Evolutionary conservation across 345 rosid genomes (phyloP).

Genomic region (Salix dunnii): DNA sequence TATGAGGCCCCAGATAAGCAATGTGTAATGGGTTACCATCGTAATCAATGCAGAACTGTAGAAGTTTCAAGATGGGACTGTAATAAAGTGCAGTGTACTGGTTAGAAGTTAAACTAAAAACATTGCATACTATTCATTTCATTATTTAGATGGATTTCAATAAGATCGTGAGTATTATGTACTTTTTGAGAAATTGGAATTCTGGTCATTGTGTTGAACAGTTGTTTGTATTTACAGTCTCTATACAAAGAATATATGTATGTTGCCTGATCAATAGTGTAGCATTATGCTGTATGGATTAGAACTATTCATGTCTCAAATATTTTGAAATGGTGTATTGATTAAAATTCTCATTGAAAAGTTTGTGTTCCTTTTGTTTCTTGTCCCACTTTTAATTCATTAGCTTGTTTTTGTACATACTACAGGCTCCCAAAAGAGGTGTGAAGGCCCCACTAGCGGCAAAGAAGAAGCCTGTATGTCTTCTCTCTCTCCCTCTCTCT

Average conservation of each 20-base stretch:
- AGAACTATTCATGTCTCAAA: not conserved
- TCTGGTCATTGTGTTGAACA: not conserved
- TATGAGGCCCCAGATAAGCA: not conserved
- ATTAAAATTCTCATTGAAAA: not conserved
- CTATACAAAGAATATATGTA: not conserved
- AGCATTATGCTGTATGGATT: not conserved
- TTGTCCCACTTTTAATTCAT: not conserved
- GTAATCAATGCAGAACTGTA: not conserved
- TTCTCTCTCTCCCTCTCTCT: not conserved
- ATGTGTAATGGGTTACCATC: not conserved
- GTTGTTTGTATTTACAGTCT: not conserved
- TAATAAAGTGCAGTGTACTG: not conserved
- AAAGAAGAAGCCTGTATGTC: slow-evolving; percentile 24
- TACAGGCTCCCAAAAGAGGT: slow-evolving; percentile 24
- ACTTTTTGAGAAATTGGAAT: not conserved
- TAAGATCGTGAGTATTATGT: not conserved
- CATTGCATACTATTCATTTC: not conserved
- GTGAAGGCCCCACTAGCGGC: slow-evolving; percentile 11
- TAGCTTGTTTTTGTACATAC: not conserved
- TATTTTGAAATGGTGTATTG: not conserved
- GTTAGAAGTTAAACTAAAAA: not conserved
- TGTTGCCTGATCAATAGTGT: too few species aligned
- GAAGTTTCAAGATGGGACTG: not conserved
- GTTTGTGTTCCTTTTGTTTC: not conserved
- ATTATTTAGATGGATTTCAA: not conserved